These are phyloP conservation scores for Debaryomyces udenii DNA, from an alignment of 1,139 yeast species.

Conservation along the genomic window DNA sequence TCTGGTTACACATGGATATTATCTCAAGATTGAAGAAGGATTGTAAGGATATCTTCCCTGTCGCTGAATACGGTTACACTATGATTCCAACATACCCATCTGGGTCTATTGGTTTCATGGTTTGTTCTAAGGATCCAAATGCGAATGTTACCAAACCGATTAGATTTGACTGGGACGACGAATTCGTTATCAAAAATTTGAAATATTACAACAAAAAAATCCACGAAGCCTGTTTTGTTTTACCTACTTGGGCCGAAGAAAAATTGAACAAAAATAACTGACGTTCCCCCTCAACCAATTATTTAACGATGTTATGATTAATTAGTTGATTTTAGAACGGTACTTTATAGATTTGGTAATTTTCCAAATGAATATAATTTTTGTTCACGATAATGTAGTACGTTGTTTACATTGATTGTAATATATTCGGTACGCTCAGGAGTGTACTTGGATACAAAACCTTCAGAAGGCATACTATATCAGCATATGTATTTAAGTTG, in stretches of 20 bases:
- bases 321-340: not conserved
- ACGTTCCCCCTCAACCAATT: slow-evolving; percentile 4
- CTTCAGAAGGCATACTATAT: no score
- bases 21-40: slow-evolving; percentile 74
- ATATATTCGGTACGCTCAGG: no score
- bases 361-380: not conserved
- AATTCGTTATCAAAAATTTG: slow-evolving; percentile 65
- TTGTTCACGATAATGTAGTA: not conserved
- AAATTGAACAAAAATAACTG: slow-evolving; percentile 26
- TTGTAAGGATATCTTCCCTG: slow-evolving; percentile 81
- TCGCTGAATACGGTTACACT: slow-evolving; percentile 84
- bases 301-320: slow-evolving; percentile 7
- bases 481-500: no score
- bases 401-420: no score
- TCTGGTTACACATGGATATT: slow-evolving; percentile 84
- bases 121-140: slow-evolving; percentile 72
- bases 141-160: slow-evolving; percentile 68
- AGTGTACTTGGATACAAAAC: no score
- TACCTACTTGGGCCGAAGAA: slow-evolving; percentile 82
- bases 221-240: slow-evolving; percentile 82
- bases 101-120: slow-evolving; percentile 94
- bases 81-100: slow-evolving; percentile 93
- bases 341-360: slow-evolving; percentile 1
- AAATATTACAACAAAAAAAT: slow-evolving; percentile 78
- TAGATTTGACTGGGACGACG: slow-evolving; percentile 62